These are phyloP conservation scores for Tolypocladium guangdongense DNA, from an alignment of 2,329 filamentous ascomycete genomes.

Conservation along the genomic window DNA sequence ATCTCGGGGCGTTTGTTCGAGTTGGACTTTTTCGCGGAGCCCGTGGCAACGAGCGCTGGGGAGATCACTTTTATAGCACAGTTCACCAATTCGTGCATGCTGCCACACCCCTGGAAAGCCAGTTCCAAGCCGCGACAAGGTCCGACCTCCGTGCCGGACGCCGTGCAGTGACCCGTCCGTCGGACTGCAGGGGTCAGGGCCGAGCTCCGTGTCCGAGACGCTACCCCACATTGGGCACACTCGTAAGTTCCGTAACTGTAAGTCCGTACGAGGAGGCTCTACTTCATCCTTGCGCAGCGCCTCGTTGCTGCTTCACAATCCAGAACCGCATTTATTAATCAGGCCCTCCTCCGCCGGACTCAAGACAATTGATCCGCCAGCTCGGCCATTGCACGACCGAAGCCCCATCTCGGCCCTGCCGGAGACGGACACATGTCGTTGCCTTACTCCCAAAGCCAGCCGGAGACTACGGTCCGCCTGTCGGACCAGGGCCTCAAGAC, in stretches of 20 bases:
- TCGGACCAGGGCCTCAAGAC: slow-evolving; percentile 10
- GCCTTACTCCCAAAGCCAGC: neutral
- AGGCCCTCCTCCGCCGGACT: no score
- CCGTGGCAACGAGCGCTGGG: neutral
- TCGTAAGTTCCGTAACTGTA: no score
- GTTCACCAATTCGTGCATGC: neutral
- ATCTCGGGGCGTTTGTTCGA: neutral
- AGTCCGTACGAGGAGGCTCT: no score
- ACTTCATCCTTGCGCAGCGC: neutral
- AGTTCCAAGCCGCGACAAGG: neutral
- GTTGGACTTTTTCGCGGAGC: neutral
- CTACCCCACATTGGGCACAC: neutral
- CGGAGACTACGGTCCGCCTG: neutral
- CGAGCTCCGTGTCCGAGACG: slow-evolving; percentile 16
- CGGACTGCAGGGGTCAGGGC: slow-evolving; percentile 7
- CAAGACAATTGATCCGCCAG: no score
- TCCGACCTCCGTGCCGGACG: no score
- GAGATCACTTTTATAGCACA: neutral
- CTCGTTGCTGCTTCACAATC: no score
- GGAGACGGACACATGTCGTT: neutral
- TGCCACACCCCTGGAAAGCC: neutral
- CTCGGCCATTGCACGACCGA: neutral
- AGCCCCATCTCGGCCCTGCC: neutral
- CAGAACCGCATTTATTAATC: no score
- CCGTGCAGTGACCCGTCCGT: neutral